Base-by-base conservation (phyloP, 495 filamentous ascomycete species). In the Lasiosphaeria hispida region DNA sequence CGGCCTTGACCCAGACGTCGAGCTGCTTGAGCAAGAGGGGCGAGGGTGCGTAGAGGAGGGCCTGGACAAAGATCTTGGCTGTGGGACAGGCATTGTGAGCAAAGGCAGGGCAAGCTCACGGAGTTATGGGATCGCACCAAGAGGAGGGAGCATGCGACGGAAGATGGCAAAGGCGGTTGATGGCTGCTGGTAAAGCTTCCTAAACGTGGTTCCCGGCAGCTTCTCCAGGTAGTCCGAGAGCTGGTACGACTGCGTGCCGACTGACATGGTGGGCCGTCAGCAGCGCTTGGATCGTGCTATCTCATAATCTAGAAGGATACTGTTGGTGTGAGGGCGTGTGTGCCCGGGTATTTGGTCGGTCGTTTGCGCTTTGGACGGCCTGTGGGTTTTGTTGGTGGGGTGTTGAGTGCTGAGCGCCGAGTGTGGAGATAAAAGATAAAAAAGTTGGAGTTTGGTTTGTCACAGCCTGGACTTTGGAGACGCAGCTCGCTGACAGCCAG, bases 21-120 rank as follows among this genome's bases (percentile, higher is more conserved):
- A 97, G 80, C 69, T 94, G 87, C 35, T 82, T 71, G 5, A 89
- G 80, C 2, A 83, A 82, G 57, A 97, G 78, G 9, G 93, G 89
- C 13, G 77, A 73, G 48, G 89, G 87, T 72, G 92, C 85, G 72
- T 96, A 98, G 1, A 98, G 83, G 58, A 98, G 81, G 13, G 88
- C 89, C 84, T 96, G 96, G 47, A 97, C 95, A 70, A 97, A 89
- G 40, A 84, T 87, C 80, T 98, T 97, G 66, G 94, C 94, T 92
- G 69, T 62, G 45, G 44, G 35, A 40, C n/a, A 30, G 37, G 18
- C 10, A 14, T 17, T n/a, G 53, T 68, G 14, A 65, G 60, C 13
- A 63, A 6, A 15, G 18, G 63, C 50, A 48, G 36, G 30, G 10
- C 8, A 41, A 34, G 17, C 8, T 33, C 2, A 47, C 23, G 18